Base-by-base conservation (phyloP, 768 basidiomycete genomes). In the Termitomyces titanicus region DNA sequence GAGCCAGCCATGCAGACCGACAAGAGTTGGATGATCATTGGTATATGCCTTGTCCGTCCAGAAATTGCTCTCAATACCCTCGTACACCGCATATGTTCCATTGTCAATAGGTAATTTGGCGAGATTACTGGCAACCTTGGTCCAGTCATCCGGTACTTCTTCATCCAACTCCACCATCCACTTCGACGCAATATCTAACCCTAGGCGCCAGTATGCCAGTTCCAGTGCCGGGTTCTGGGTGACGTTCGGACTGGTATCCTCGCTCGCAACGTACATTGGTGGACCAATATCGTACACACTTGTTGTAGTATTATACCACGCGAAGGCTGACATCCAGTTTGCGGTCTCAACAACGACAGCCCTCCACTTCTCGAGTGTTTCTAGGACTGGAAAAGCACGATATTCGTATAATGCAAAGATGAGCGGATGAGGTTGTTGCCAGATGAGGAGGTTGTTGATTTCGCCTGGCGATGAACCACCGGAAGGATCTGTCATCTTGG, bases 381-480 rank as follows among this genome's bases (percentile, higher is more conserved):
- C 65, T n/a, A 43, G 51, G 7, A 68, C 70, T 4, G 75, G 68
- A 61, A 76, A 69, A 5, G 74, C 73, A 27, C 80, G 80, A 56
- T 80, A 82, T 55, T 82, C 79, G 70, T 82, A 82, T 57, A 76
- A 66, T 1, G 83, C 82, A 59, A 85, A 83, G 11, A 82, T 68
- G 27, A 85, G 70, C 1, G 83, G 82, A 63, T 85, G 82, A 0
- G 78, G 76, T 63, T 84, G 83, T 61, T 84, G 76, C 82, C 82
- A 85, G 53, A 85, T 80, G 34, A 85, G 73, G 15, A 84, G 74
- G 60, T 82, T 79, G 70, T 85, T 85, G 61, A 84, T 83, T 55
- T 83, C 73, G 1, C 83, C 83, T 0, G 83, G 83, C 0, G 82
- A 71, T 12, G 79, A 80, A 17, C 82, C 77, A 8, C 83, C 83